These are phyloP conservation scores for Ottelia alismoides DNA, from an alignment of 106 monocot species.

Conservation along the genomic window DNA sequence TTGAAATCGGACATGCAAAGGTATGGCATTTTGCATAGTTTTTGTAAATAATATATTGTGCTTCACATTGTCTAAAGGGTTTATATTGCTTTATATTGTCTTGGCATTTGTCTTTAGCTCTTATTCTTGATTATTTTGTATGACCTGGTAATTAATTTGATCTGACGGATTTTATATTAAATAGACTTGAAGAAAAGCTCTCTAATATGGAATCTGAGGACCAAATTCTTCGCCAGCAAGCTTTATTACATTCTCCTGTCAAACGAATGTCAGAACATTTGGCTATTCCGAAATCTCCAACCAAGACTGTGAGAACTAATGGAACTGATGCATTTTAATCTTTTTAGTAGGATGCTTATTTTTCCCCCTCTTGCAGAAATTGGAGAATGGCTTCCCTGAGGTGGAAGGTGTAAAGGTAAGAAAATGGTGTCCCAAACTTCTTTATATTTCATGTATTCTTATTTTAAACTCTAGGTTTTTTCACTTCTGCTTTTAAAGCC, in stretches of 20 bases:
- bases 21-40: too few species aligned
- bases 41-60: not conserved
- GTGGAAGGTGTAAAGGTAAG: slow-evolving; percentile 34
- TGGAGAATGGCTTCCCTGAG: slow-evolving; percentile 38
- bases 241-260: slow-evolving; percentile 43
- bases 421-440: not conserved
- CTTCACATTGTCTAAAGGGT: too few species aligned
- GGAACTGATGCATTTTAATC: too few species aligned
- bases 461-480: not conserved
- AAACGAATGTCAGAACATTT: slow-evolving; percentile 40
- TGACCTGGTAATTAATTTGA: too few species aligned
- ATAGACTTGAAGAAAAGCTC: slow-evolving; percentile 72
- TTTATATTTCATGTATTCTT: not conserved
- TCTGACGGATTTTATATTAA: too few species aligned
- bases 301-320: slow-evolving; percentile 45
- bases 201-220: slow-evolving; percentile 81
- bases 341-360: not conserved
- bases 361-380: slow-evolving; percentile 15
- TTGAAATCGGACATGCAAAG: slow-evolving; percentile 70
- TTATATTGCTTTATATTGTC: too few species aligned
- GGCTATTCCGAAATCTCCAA: slow-evolving; percentile 26
- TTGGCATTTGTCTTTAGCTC: not conserved
- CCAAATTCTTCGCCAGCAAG: slow-evolving; percentile 79
- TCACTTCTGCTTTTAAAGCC: too few species aligned
- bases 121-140: not conserved